A percentile compares a stretch with the other conserved stretches of the same genome.
These are phyloP conservation scores for Scutellaria galericulata DNA, from an alignment of 257 asterid genomes.

Conservation along the genomic window DNA sequence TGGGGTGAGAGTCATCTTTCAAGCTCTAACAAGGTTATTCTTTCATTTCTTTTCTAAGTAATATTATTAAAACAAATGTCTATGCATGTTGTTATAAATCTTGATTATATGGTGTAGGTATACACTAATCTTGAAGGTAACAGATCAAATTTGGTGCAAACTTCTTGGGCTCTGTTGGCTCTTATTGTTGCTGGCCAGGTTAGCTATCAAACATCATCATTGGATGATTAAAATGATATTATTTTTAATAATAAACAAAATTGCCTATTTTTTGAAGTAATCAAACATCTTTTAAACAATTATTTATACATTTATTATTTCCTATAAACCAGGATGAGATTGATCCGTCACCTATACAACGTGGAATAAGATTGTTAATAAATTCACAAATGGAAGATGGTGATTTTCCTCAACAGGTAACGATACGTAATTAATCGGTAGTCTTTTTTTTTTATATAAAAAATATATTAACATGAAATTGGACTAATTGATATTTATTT, in stretches of 20 bases:
- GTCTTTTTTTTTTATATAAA: too few relatives aligned
- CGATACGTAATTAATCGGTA: too few relatives aligned
- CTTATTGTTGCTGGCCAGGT: slow-evolving; percentile 56
- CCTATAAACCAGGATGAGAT: slow-evolving; percentile 4
- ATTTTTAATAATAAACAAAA: too few relatives aligned
- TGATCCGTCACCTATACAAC: slow-evolving; percentile 53
- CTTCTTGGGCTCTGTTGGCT: slow-evolving; percentile 58
- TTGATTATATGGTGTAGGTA: slow-evolving; percentile 29
- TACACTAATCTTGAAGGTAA: slow-evolving; percentile 50
- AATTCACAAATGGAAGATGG: slow-evolving; percentile 58
- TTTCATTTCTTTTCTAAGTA: too few relatives aligned
- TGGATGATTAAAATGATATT: background rate
- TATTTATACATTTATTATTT: too few relatives aligned
- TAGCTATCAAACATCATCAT: background rate
- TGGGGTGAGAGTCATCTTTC: slow-evolving; percentile 79
- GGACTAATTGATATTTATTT: too few relatives aligned
- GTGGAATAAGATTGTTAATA: slow-evolving; percentile 45
- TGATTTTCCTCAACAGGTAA: slow-evolving; percentile 61
- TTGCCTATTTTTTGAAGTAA: too few relatives aligned
- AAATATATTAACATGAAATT: too few relatives aligned
- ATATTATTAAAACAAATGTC: too few relatives aligned
- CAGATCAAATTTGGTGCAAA: slow-evolving; percentile 58
- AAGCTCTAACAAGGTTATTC: slow-evolving; percentile 49
- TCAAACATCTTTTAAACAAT: too few relatives aligned
- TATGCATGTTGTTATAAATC: too few relatives aligned